A percentile compares a stretch with the other conserved stretches of the same genome.
Evolutionary conservation across 139 green algal genomes (phyloP).

Genomic region (Auxenochlorella pyrenoidosa): DNA sequence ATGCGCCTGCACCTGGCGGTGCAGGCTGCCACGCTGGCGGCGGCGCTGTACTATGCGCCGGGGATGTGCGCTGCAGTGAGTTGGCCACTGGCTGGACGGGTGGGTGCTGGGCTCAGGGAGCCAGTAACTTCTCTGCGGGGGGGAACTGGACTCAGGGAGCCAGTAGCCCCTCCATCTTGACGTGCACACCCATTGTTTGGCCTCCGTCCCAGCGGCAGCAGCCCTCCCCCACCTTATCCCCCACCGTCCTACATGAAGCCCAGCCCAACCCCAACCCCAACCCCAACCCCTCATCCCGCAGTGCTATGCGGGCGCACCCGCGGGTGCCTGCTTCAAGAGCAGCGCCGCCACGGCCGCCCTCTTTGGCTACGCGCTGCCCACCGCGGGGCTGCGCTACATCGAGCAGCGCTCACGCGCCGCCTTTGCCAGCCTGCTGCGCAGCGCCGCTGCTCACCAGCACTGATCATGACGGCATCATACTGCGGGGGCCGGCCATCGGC

Average conservation of each 20-base stretch:
- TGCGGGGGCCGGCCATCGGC: no score
- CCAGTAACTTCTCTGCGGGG: no score
- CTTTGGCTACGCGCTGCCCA: constrained; percentile 19
- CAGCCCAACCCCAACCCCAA: no score
- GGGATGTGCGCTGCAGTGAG: constrained; percentile 6
- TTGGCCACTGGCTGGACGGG: background rate
- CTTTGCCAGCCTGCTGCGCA: constrained; percentile 22
- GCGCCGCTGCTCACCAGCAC: no score
- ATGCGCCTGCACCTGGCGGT: constrained; percentile 18
- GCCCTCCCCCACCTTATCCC: no score
- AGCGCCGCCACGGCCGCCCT: constrained; percentile 1
- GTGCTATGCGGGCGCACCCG: background rate
- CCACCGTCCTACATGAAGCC: no score
- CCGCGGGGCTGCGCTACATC: constrained; percentile 9
- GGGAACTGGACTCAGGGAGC: no score
- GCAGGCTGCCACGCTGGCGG: constrained; percentile 4
- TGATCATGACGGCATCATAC: no score
- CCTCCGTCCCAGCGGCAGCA: no score
- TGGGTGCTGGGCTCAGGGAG: background rate
- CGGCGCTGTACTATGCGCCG: background rate
- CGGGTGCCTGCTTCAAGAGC: background rate
- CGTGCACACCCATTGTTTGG: no score
- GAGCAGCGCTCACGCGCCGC: constrained; percentile 13
- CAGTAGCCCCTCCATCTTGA: no score
- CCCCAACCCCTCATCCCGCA: no score